Conservation (phyloP, 2,329 filamentous ascomycete species). For the Fusarium multiceps region DNA sequence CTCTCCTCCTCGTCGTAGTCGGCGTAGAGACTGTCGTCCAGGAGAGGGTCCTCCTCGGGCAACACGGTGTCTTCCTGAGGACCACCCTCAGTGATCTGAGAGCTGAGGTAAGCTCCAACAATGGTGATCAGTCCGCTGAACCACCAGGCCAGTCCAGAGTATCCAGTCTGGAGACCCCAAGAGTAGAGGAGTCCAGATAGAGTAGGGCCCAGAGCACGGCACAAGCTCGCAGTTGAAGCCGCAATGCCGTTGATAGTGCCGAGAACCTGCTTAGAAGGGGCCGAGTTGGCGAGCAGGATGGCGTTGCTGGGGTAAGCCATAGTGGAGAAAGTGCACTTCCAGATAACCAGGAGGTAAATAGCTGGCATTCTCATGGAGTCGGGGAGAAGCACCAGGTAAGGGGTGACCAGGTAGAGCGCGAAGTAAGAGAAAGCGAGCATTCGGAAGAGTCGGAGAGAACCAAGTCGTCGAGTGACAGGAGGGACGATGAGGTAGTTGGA, state of each 20-base stretch:
- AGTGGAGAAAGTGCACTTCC: conserved; percentile 93
- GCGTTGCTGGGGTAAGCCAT: conserved; percentile 91
- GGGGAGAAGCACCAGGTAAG: conserved; percentile 89
- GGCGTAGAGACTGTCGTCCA: conserved; percentile 48
- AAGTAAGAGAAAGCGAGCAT: conserved; percentile 86
- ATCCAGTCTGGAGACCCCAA: conserved; percentile 80
- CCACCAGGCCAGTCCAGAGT: conserved; percentile 95
- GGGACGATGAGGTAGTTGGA: conserved; percentile 89
- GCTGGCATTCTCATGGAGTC: conserved; percentile 75
- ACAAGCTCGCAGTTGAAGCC: conserved; percentile 89
- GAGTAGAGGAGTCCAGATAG: conserved; percentile 88
- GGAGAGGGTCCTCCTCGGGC: conserved; percentile 54
- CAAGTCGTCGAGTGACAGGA: conserved; percentile 77
- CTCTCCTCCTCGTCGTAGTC: conserved; percentile 50
- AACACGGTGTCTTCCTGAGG: conserved; percentile 56
- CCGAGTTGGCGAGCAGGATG: conserved; percentile 89
- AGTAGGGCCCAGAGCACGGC: conserved; percentile 87
- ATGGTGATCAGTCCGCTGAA: conserved; percentile 81
- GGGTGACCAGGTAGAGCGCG: conserved; percentile 84
- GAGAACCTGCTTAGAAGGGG: conserved; percentile 83
- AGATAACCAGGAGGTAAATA: conserved; percentile 81
- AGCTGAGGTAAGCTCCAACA: conserved; percentile 77
- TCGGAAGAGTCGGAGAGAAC: conserved; percentile 84
- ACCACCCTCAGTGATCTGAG: conserved; percentile 77
- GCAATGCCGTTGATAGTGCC: conserved; percentile 94